Evolutionary conservation across 768 basidiomycete genomes (phyloP).

Genomic region (Amanita exitialis): DNA sequence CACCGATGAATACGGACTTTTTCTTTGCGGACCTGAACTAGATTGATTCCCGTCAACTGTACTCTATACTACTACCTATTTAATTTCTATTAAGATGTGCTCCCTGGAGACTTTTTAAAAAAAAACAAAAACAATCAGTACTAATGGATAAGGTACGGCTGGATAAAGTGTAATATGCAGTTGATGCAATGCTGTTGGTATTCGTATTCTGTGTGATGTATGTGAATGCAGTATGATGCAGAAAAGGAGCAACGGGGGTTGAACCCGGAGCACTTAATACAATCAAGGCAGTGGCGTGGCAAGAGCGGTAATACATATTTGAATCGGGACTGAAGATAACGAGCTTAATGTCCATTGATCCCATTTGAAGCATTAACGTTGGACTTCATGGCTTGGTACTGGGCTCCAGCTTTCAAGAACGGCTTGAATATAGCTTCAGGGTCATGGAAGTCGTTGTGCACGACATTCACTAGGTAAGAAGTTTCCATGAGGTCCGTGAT

Average conservation of each 20-base stretch:
- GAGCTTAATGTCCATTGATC: conserved; percentile 30
- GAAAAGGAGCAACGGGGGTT: conserved; percentile 61
- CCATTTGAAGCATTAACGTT: conserved; percentile 31
- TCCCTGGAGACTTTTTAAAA: neutral
- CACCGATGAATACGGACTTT: conserved; percentile 73
- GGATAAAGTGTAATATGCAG: conserved; percentile 12
- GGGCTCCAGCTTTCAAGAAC: conserved; percentile 69
- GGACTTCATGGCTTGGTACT: conserved; percentile 33
- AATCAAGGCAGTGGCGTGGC: neutral
- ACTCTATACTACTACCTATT: neutral
- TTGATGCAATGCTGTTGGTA: conserved; percentile 14
- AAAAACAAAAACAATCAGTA: neutral
- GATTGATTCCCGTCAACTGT: conserved; percentile 1
- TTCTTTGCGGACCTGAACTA: conserved; percentile 67
- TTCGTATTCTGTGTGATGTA: conserved; percentile 6
- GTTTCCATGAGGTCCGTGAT: conserved; percentile 74
- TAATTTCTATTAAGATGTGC: neutral
- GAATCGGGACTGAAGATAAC: neutral
- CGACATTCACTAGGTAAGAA: conserved; percentile 85
- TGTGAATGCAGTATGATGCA: conserved; percentile 1
- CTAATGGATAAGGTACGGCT: neutral
- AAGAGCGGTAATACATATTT: conserved; percentile 14
- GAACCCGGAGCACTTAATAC: conserved; percentile 54
- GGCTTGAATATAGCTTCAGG: conserved; percentile 78
- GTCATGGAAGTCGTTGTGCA: conserved; percentile 92